These are phyloP conservation scores for Mycena indigotica DNA, from an alignment of 768 basidiomycete genomes.

Conservation along the genomic window DNA sequence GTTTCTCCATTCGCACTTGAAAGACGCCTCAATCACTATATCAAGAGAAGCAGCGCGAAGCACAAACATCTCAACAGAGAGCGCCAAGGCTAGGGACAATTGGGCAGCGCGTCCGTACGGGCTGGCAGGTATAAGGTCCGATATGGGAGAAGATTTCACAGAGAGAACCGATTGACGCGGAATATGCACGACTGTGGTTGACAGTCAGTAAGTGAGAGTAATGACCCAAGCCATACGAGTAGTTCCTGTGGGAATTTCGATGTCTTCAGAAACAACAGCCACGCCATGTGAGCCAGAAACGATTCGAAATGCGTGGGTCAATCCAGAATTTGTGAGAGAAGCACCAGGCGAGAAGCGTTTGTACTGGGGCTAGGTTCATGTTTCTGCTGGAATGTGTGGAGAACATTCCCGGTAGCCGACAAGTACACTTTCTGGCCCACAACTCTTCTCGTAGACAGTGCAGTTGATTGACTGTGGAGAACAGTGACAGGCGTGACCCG, in stretches of 20 bases:
- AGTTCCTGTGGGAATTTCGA: conserved; percentile 34
- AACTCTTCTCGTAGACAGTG: too few relatives aligned
- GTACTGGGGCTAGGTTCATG: conserved; percentile 12
- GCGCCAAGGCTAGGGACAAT: conserved; percentile 61
- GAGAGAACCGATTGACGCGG: conserved; percentile 67
- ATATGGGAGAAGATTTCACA: conserved; percentile 54
- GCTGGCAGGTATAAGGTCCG: conserved; percentile 42
- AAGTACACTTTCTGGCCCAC: too few relatives aligned
- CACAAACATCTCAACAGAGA: conserved; percentile 67
- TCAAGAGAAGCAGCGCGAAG: conserved; percentile 16
- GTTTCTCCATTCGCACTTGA: conserved; percentile 47
- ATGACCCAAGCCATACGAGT: conserved; percentile 36
- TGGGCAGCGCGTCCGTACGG: conserved; percentile 62
- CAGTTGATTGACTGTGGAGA: too few relatives aligned
- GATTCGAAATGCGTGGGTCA: conserved; percentile 47
- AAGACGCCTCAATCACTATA: background rate
- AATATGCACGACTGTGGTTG: conserved; percentile 59
- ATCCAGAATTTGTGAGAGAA: conserved; percentile 45
- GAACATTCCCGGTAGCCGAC: too few relatives aligned
- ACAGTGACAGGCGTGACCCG: too few relatives aligned
- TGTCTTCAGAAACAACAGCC: conserved; percentile 39
- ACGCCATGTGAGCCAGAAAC: conserved; percentile 30
- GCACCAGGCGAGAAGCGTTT: conserved; percentile 52
- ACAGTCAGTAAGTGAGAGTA: conserved; percentile 3
- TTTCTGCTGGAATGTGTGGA: too few relatives aligned